Evolutionary conservation across 352 stramenopile species (phyloP).

Genomic region (Globisporangium emineosum): DNA sequence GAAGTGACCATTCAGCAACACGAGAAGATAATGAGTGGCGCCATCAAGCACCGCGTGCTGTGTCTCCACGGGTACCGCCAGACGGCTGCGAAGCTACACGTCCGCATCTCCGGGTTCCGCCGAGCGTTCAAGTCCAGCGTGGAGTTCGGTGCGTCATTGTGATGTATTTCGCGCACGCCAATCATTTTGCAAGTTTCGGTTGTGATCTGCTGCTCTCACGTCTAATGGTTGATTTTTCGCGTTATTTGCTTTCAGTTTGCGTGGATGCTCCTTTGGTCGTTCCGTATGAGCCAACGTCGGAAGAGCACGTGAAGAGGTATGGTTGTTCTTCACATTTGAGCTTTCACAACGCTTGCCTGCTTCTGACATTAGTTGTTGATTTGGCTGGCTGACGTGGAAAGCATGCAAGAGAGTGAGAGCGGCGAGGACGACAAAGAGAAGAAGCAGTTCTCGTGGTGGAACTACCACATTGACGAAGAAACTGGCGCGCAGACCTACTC

Average conservation of each 20-base stretch:
- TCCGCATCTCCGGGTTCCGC: slow-evolving; percentile 65
- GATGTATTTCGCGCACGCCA: neutral
- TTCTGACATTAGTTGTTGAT: neutral
- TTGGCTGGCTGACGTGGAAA: neutral
- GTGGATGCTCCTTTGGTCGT: slow-evolving; percentile 66
- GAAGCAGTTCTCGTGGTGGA: slow-evolving; percentile 73
- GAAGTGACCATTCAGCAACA: neutral
- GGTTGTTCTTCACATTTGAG: neutral
- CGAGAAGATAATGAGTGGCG: neutral
- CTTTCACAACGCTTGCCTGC: neutral
- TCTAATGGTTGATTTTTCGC: neutral
- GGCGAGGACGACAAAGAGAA: slow-evolving; percentile 2
- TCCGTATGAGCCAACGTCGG: slow-evolving; percentile 27
- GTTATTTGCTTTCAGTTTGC: slow-evolving; percentile 43
- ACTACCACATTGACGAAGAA: slow-evolving; percentile 48
- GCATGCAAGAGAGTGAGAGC: slow-evolving; percentile 6
- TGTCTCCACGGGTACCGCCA: slow-evolving; percentile 86
- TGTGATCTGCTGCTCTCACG: neutral
- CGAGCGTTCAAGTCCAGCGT: slow-evolving; percentile 74
- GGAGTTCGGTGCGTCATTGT: slow-evolving; percentile 62
- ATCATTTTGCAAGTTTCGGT: neutral
- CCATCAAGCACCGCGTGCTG: slow-evolving; percentile 66
- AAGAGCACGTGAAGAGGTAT: slow-evolving; percentile 46
- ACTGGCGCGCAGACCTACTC: slow-evolving; percentile 40
- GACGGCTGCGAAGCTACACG: slow-evolving; percentile 66